Evolutionary conservation across 148 eudicot species (phyloP), one percentile per base, ranked within the genome.

Genomic region (Spergularia bocconei): DNA sequence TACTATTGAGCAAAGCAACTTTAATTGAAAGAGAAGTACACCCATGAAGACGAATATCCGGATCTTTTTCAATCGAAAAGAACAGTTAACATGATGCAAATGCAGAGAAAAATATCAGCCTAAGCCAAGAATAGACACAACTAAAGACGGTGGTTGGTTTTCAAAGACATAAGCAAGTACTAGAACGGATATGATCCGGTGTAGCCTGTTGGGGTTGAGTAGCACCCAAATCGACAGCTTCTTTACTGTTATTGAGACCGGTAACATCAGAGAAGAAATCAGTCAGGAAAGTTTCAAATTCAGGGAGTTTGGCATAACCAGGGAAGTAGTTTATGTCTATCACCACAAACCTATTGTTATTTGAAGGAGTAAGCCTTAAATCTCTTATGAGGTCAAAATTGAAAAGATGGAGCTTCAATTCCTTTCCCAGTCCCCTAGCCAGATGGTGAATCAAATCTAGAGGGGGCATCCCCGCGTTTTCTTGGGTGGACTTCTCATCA

Each of bases 251-350:
- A 11, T 72, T 57, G 62, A 86, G 48, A 44, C 48, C 9, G 48
- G 8, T 55, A 58, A 87, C 60, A 58, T 88, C 88, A 73, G 38
- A 74, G 67, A 91, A 83, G 77, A 89, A 90, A 71, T 87, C 86
- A 2, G 89, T 88, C 72, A 91, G 69, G 59, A 88, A 67, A 67
- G 80, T 50, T 84, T 91, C 93, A 51, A 82, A 91, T 2, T 57
- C 80, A 5, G 91, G 93, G 80, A 90, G 74, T 69, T 91, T 91
- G 1, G 84, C 91, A 68, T 88, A 91, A 12, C 97, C 97, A 0
- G 97, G 97, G 67, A 90, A 89, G 84, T 91, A 91, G 78, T 91
- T 90, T 14, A 90, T 88, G 68, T 91, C 97, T 29, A 91, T 87
- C 25, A 90, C 80, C 56, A 85, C 80, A 73, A 87, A 90, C 61